Conservation (phyloP, 176 grass and related monocot species). For the sorghum (Sorghum bicolor) region DNA sequence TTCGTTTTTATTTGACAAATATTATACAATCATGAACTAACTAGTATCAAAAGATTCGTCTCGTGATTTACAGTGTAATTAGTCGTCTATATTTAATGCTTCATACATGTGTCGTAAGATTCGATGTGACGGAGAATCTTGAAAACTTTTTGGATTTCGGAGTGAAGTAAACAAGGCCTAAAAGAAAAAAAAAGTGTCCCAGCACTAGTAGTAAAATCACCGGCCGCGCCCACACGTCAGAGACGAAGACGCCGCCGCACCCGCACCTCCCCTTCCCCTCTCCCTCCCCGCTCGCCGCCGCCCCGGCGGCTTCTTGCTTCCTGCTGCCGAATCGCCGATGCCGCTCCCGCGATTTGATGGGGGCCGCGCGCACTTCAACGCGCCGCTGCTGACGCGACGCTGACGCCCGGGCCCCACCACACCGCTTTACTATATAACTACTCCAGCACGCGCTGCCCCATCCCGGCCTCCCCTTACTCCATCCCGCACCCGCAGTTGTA, state of each 20-base stretch:
- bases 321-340: not conserved
- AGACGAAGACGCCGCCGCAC: not conserved
- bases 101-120: too few relatives aligned
- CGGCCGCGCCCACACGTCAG: not conserved
- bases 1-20: too few relatives aligned
- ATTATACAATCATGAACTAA: too few relatives aligned
- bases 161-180: too few relatives aligned
- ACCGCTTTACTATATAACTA: slow-evolving; percentile 36
- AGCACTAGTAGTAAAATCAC: not conserved
- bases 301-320: not conserved
- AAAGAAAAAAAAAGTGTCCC: not conserved
- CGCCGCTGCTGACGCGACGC: slow-evolving; percentile 17
- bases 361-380: slow-evolving; percentile 29
- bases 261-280: not conserved
- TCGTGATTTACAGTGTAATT: too few relatives aligned
- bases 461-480: not conserved
- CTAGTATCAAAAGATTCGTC: too few relatives aligned
- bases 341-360: slow-evolving; percentile 5
- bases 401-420: slow-evolving; percentile 6
- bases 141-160: too few relatives aligned
- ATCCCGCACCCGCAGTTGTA: not conserved
- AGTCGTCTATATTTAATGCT: too few relatives aligned
- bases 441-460: not conserved
- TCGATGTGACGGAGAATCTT: too few relatives aligned
- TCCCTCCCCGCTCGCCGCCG: not conserved